A percentile compares a stretch with the other conserved stretches of the same genome.
These are phyloP conservation scores for Beauveria bassiana DNA, from an alignment of 2,329 filamentous ascomycete species.

Conservation along the genomic window DNA sequence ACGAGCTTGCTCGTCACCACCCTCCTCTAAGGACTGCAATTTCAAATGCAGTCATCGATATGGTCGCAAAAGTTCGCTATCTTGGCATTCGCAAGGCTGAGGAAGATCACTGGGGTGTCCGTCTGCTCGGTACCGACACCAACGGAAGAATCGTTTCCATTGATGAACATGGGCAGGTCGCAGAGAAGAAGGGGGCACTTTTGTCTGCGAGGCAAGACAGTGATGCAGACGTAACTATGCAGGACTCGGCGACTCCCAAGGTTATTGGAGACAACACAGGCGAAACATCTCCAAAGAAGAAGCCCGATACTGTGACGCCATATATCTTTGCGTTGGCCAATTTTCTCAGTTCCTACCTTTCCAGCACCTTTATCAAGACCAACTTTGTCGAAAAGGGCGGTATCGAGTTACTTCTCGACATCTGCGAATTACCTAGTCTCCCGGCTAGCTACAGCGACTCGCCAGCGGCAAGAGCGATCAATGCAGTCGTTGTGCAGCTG, in stretches of 20 bases:
- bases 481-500: slow-evolving; percentile 66
- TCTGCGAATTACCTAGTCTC: slow-evolving; percentile 74
- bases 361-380: slow-evolving; percentile 63
- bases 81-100: slow-evolving; percentile 65
- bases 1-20: slow-evolving; percentile 91
- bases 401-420: slow-evolving; percentile 74
- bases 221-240: slow-evolving; percentile 58
- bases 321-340: slow-evolving; percentile 70
- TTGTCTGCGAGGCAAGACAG: slow-evolving; percentile 33
- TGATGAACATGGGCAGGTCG: slow-evolving; percentile 43
- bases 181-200: slow-evolving; percentile 20
- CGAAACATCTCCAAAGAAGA: slow-evolving; percentile 15
- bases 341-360: slow-evolving; percentile 69
- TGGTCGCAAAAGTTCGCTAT: slow-evolving; percentile 74
- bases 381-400: slow-evolving; percentile 73
- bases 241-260: slow-evolving; percentile 35
- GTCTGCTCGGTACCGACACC: slow-evolving; percentile 58
- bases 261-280: neutral
- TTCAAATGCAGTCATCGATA: slow-evolving; percentile 76
- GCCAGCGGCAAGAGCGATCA: slow-evolving; percentile 60
- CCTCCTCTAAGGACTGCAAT: slow-evolving; percentile 74
- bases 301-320: slow-evolving; percentile 42
- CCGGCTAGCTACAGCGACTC: slow-evolving; percentile 54
- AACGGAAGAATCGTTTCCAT: slow-evolving; percentile 45
- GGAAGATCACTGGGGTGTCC: slow-evolving; percentile 66